Base-by-base conservation (phyloP, 2,329 filamentous ascomycete genomes). In the Trichophyton verrucosum region DNA sequence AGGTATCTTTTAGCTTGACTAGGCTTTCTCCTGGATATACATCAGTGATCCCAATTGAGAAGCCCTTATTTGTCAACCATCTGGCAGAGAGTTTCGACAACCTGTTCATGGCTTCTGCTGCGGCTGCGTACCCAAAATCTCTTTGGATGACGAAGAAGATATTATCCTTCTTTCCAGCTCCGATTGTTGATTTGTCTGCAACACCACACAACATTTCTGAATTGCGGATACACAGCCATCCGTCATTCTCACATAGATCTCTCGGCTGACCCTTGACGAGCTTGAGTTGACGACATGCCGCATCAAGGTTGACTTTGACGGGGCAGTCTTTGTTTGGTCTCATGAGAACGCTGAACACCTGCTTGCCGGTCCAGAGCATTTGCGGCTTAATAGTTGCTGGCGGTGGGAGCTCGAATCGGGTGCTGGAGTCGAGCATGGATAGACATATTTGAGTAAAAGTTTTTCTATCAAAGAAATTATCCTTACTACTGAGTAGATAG, bases 181-280 rank as follows among this genome's bases (percentile, higher is more conserved):
- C 94, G n/a, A 99, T 89, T 0, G 91, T 97, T 1, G 89, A 88
- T 75, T 99, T 99, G 78, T 99, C 94, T 91, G 97, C 96, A 62
- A 87, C 83, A 63, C 94, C 94, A 70, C 92, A 97, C 89, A 99
- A 95, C 64, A 97, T 86, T 72, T 96, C 91, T 0, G 92, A 97
- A 71, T 99, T 97, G 61, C 92, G 88, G 64, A 99, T 87, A 13
- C 96, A 90, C 8, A 99, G 79, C 82, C 89, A 97, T 6, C 87
- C 86, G 72, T 99, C 94, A 66, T 94, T 89, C 15, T 88, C 84
- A 68, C 92, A 89, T 76, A 95, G 86, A 72, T 87, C 74, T 42
- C 70, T 70, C 27, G 74, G 73, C 9, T 64, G 63, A 1, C 70
- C 72, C 65, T 76, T 75, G 11, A 73, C 71, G 49, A 65, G 65